Evolutionary conservation across 2,329 filamentous ascomycete genomes (phyloP).

Genomic region (Alternaria sp.): DNA sequence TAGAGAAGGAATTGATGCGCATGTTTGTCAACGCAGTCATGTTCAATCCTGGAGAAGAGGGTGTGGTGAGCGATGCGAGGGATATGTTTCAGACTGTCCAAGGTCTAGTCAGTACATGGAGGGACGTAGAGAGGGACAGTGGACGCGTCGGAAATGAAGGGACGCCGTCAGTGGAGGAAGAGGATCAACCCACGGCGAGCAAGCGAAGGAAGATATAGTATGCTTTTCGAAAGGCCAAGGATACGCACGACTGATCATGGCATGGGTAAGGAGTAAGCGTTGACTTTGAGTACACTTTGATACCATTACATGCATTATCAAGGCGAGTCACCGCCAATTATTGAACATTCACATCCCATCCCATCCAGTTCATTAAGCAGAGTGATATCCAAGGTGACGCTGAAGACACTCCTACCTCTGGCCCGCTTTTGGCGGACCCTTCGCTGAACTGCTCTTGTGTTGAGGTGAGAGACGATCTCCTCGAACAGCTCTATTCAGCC

Average conservation of each 20-base stretch:
- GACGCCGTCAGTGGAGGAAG: constrained; percentile 38
- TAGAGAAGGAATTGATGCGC: constrained; percentile 91
- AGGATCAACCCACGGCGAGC: constrained; percentile 31
- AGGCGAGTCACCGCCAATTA: not conserved
- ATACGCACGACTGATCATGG: not conserved
- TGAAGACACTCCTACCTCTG: not conserved
- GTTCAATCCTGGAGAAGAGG: constrained; percentile 95
- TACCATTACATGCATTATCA: not conserved
- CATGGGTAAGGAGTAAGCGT: not conserved
- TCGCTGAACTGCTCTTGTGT: not conserved
- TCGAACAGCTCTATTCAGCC: not conserved
- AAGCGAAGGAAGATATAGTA: constrained; percentile 45
- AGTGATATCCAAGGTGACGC: not conserved
- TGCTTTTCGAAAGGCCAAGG: constrained; percentile 10
- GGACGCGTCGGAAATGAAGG: constrained; percentile 41
- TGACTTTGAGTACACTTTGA: not conserved
- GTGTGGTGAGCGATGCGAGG: constrained; percentile 84
- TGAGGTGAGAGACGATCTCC: not conserved
- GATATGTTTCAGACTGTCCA: constrained; percentile 93
- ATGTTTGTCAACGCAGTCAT: constrained; percentile 99
- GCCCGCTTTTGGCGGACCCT: not conserved
- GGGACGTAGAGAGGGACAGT: constrained; percentile 69
- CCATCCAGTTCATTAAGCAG: not conserved
- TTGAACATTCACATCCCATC: not conserved
- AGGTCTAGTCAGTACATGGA: constrained; percentile 77